Base-by-base conservation (phyloP, 139 green algal genomes). In the Nannochloris sp. region DNA sequence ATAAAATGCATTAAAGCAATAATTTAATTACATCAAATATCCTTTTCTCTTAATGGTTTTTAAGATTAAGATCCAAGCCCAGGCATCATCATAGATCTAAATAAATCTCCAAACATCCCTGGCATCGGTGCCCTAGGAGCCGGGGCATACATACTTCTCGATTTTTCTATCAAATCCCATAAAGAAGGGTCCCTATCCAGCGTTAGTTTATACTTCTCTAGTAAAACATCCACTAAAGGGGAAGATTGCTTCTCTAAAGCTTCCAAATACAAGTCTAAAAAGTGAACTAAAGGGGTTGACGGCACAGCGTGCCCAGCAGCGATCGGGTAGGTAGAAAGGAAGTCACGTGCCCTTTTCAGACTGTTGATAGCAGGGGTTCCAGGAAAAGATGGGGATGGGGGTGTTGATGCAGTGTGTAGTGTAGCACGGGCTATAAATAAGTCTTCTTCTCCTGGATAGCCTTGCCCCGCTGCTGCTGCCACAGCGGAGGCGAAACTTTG, bases 131-230 rank as follows among this genome's bases (percentile, higher is more conserved):
- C 42, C 7, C 30, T 14, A 3, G 64, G 24, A 8, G 36, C 35
- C 4, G 64, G 64, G 33, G 60, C 47, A 39, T 72, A 47, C 55
- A 35, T 15, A 0, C 9, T 36, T 1, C 34, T 66, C 7, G 24
- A 32, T 24, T 67, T 53, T 9, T 13, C 25, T 6, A 68, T 30
- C 33, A 68, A 38, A 14, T 51, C 13, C 46, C 35, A 38, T 39
- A 74, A 39, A 38, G 37, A 15, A 1, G 67, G 58, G 58, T 74
- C 67, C 4, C 59, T 51, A 5, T 62, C 67, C 29, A 74, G 35
- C 8, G 31, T 56, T 25, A 54, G 32, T 9, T 24, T 13, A 34
- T 74, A 74, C 10, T 33, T 45, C 15, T 45, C 10, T 12, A 44
- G 7, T 13, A 74, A 61, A 53, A 74, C 14, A n/a, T 56, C 29